Evolutionary conservation across 768 basidiomycete species (phyloP), one percentile per base, ranked within the genome.

Genomic region (Leccinum pellstonianum): DNA sequence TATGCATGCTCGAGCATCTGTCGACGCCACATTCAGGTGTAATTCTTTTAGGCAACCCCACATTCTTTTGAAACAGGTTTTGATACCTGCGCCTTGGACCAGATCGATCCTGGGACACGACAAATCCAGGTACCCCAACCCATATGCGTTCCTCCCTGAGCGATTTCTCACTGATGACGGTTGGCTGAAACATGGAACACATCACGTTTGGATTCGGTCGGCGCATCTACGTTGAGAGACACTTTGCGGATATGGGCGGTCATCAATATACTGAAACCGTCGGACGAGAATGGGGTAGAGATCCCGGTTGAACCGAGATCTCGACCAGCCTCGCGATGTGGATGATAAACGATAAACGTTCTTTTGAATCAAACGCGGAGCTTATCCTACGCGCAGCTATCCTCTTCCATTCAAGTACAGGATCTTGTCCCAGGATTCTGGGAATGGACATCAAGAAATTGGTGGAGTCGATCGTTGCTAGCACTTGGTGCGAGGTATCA

Each of bases 181-280:
- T 37, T 15, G 21, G 3, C 19, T 37, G n/a, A 65, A 64, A n/a
- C 10, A 23, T 58, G 3, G 51, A 50, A 47, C 46, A 51, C 38
- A 27, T 62, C 27, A 57, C 43, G 2, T 69, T 64, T 33, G 65
- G 68, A 29, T 68, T 68, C 29, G 68, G 68, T 37, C 58, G 68
- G 27, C 64, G 66, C 21, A 58, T 63, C 17, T 70, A 64, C 33
- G 49, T 56, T 5, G 66, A 62, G 14, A 47, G 62, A 25, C 41
- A 67, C 38, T 57, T 64, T 41, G 59, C 57, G 4, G 56, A 5
- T 60, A 10, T 61, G 57, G 47, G 1, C 3, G 11, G 33, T 37
- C 15, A 35, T 53, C 35, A 53, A 37, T 21, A 23, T 37, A 37
- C 33, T 52, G 33, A 37, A 37, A 4, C 50, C 17, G 5, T 10